These are phyloP conservation scores for Cutaneotrichosporon mucoides DNA, from an alignment of 1,284 basidiomycete genomes.

Conservation along the genomic window DNA sequence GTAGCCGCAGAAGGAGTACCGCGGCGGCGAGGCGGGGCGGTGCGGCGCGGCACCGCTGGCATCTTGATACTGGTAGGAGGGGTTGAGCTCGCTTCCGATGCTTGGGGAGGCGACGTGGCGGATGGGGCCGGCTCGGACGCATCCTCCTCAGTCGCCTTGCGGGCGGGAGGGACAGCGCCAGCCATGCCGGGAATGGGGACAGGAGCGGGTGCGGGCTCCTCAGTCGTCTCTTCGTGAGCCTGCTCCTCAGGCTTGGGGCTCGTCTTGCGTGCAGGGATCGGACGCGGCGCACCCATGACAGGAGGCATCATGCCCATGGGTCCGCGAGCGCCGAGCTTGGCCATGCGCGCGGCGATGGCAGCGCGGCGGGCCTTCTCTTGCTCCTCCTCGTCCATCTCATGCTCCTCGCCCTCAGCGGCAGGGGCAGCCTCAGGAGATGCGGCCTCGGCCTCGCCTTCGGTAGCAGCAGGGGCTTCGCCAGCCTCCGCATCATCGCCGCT, in stretches of 20 bases:
- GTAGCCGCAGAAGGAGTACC: conserved; percentile 5
- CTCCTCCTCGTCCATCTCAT: conserved; percentile 45
- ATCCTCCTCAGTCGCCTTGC: neutral
- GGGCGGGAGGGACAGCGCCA: neutral
- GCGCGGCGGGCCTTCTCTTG: conserved; percentile 48
- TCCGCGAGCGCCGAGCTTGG: conserved; percentile 50
- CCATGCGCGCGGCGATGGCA: conserved; percentile 53
- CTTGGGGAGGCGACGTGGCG: neutral
- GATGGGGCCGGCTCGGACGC: conserved; percentile 3
- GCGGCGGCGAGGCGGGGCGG: conserved; percentile 36
- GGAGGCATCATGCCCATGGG: conserved; percentile 45
- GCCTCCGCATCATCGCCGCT: no score
- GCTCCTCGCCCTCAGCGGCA: conserved; percentile 17
- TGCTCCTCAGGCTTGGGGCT: conserved; percentile 5
- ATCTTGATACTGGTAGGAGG: conserved; percentile 36
- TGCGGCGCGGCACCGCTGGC: conserved; percentile 38
- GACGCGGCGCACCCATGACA: conserved; percentile 11
- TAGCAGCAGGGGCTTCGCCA: no score
- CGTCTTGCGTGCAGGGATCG: conserved; percentile 23
- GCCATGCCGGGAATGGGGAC: conserved; percentile 24
- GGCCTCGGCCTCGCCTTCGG: no score
- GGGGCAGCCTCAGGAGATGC: no score
- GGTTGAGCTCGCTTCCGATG: conserved; percentile 2
- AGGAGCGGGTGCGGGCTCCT: conserved; percentile 1
- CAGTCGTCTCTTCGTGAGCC: neutral